Conservation (phyloP, 2,329 filamentous ascomycete genomes). For the Ceratocystis huliohia region DNA sequence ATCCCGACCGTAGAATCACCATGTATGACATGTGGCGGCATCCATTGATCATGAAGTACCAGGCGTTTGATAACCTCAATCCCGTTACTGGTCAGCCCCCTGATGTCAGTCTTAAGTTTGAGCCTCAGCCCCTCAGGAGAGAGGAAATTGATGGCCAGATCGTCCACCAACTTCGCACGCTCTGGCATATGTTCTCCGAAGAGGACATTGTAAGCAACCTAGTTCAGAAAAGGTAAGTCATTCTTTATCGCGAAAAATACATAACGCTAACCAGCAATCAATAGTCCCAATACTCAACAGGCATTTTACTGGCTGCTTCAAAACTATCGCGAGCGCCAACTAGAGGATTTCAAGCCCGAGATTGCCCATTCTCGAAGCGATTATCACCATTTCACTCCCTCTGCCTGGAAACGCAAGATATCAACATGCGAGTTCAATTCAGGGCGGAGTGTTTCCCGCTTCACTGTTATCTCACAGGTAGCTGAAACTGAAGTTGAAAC, state of each 20-base stretch:
- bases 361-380: slow-evolving; percentile 81
- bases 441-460: slow-evolving; percentile 44
- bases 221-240: slow-evolving; percentile 47
- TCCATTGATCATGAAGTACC: slow-evolving; percentile 73
- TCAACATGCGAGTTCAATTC: slow-evolving; percentile 49
- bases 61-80: slow-evolving; percentile 57
- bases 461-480: slow-evolving; percentile 52
- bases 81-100: slow-evolving; percentile 41
- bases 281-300: slow-evolving; percentile 78
- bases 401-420: slow-evolving; percentile 45
- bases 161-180: slow-evolving; percentile 69
- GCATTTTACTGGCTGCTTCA: slow-evolving; percentile 79
- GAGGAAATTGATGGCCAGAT: slow-evolving; percentile 70
- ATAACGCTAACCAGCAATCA: slow-evolving; percentile 23
- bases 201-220: slow-evolving; percentile 58
- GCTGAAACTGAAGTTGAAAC: slow-evolving; percentile 40
- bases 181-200: slow-evolving; percentile 80
- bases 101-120: slow-evolving; percentile 48
- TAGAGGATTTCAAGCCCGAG: slow-evolving; percentile 75
- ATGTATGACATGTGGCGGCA: slow-evolving; percentile 78
- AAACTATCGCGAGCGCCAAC: slow-evolving; percentile 68
- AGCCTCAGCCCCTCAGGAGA: slow-evolving; percentile 43
- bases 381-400: slow-evolving; percentile 64
- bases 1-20: slow-evolving; percentile 66
- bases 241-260: not conserved